A percentile compares a stretch with the other conserved stretches of the same genome.
These are phyloP conservation scores for Scheffersomyces ergatensis DNA, from an alignment of 805 yeast species.

Conservation along the genomic window DNA sequence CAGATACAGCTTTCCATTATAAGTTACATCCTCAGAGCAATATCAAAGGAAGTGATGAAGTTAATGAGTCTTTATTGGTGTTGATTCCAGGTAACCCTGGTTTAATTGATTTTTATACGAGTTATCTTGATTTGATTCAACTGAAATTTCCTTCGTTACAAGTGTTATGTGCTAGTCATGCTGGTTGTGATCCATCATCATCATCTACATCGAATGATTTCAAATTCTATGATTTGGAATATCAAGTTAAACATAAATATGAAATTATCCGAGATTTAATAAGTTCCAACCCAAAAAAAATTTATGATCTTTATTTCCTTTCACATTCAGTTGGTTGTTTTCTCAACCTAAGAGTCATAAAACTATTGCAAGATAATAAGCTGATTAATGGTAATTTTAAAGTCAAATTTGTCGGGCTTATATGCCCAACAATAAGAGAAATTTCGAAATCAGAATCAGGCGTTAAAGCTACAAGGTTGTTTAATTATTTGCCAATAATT, in stretches of 20 bases:
- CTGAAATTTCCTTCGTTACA: slow-evolving; percentile 44
- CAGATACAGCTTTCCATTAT: slow-evolving; percentile 25
- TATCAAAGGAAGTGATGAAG: slow-evolving; percentile 16
- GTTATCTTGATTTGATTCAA: slow-evolving; percentile 47
- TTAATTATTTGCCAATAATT: slow-evolving; percentile 26
- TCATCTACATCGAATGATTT: slow-evolving; percentile 19
- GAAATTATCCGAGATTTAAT: slow-evolving; percentile 42
- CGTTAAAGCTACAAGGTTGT: slow-evolving; percentile 18
- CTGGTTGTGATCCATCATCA: slow-evolving; percentile 43
- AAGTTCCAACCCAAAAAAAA: slow-evolving; percentile 5
- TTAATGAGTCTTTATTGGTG: slow-evolving; percentile 22
- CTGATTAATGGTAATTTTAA: slow-evolving; percentile 14
- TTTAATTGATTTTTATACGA: slow-evolving; percentile 58
- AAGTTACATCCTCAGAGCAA: slow-evolving; percentile 12
- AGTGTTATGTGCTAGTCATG: slow-evolving; percentile 61
- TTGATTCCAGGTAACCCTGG: slow-evolving; percentile 83
- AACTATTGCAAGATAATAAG: slow-evolving; percentile 19
- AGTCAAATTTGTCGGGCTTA: slow-evolving; percentile 51
- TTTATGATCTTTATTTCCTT: slow-evolving; percentile 43
- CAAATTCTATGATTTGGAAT: slow-evolving; percentile 41
- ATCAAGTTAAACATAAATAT: slow-evolving; percentile 59
- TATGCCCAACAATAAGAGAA: slow-evolving; percentile 70
- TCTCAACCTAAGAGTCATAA: slow-evolving; percentile 53
- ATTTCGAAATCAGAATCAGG: slow-evolving; percentile 48
- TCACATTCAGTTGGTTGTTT: slow-evolving; percentile 77